These are phyloP conservation scores for Cephaloascus fragrans DNA, from an alignment of 805 yeast genomes.

Conservation along the genomic window DNA sequence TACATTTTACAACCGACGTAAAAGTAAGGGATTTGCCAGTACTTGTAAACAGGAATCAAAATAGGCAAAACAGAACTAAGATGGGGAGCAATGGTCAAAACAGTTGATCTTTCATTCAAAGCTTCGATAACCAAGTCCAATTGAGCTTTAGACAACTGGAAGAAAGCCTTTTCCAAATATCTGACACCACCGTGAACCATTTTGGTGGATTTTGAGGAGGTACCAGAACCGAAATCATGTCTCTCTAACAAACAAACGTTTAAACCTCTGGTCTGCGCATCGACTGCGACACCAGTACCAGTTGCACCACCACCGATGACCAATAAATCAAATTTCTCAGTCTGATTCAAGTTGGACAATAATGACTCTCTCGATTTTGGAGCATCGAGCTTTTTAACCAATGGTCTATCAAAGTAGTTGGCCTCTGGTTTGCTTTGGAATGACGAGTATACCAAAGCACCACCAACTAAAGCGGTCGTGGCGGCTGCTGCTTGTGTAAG, in stretches of 20 bases:
- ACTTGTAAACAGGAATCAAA: conserved; percentile 90
- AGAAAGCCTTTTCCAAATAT: conserved; percentile 88
- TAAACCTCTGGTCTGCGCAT: conserved; percentile 84
- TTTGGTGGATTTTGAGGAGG: conserved; percentile 89
- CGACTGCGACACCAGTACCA: conserved; percentile 89
- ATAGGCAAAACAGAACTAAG: conserved; percentile 79
- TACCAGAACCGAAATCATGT: conserved; percentile 85
- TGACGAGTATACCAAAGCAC: background rate
- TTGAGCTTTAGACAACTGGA: conserved; percentile 86
- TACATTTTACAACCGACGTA: conserved; percentile 86
- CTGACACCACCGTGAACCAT: conserved; percentile 98
- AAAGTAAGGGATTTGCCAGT: conserved; percentile 95
- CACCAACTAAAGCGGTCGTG: background rate
- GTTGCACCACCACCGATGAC: conserved; percentile 96
- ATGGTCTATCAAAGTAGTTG: background rate
- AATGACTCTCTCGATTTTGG: background rate
- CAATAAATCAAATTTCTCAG: conserved; percentile 63
- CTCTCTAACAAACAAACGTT: conserved; percentile 82
- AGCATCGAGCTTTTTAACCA: background rate
- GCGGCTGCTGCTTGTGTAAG: background rate
- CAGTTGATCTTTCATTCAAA: conserved; percentile 74
- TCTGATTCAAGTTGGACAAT: background rate
- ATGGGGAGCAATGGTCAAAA: conserved; percentile 88
- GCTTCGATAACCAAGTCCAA: conserved; percentile 85
- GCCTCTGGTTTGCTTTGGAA: background rate